These are phyloP conservation scores for Leccinum variicolor DNA, from an alignment of 768 basidiomycete species.

Conservation along the genomic window DNA sequence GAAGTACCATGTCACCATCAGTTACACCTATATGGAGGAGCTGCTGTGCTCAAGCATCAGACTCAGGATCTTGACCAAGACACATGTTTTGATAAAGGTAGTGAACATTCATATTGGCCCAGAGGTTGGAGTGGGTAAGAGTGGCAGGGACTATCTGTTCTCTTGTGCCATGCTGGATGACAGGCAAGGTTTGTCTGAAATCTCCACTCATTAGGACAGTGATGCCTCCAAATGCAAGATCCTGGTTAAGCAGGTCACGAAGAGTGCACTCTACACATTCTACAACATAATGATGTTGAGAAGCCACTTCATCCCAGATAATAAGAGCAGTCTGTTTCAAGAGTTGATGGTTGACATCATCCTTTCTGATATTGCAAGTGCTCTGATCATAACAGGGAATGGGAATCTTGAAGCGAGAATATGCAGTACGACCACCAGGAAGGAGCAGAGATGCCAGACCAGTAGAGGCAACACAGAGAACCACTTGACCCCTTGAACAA, in stretches of 20 bases:
- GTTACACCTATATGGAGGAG: not conserved
- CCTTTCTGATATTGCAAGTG: not conserved
- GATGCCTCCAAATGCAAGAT: not conserved
- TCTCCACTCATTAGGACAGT: not conserved
- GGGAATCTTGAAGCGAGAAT: not conserved
- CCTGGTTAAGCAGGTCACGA: not conserved
- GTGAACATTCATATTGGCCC: not conserved
- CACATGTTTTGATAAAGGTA: not conserved
- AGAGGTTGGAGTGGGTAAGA: not conserved
- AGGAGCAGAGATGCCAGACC: not conserved
- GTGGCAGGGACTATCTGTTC: not conserved
- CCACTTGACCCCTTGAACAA: not conserved
- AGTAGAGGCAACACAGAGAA: not conserved
- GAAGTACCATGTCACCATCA: not conserved
- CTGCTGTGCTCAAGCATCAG: not conserved
- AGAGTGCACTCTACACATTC: not conserved
- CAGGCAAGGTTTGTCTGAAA: not conserved
- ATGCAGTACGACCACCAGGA: not conserved
- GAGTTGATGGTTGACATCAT: not conserved
- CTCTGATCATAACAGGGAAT: not conserved
- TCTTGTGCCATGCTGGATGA: not conserved
- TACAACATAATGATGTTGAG: not conserved
- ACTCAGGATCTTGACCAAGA: not conserved
- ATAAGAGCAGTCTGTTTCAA: not conserved
- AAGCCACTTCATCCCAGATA: not conserved